Conservation (phyloP, 176 grass and related monocot species). For the Cocos nucifera region DNA sequence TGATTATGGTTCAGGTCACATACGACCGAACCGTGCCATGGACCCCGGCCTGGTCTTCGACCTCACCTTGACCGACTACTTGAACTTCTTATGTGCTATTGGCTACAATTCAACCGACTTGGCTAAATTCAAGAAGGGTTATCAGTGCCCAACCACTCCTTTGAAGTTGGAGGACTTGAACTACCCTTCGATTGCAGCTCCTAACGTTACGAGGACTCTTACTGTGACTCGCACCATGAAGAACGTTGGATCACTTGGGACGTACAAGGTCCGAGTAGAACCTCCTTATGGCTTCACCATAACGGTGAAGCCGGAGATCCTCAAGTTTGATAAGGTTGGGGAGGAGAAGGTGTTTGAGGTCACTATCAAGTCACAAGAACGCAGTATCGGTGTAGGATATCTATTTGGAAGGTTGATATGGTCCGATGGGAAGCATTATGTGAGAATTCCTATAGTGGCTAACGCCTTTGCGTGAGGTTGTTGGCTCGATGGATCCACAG, state of each 20-base stretch:
- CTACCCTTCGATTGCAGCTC: slow-evolving; percentile 63
- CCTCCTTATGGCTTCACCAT: slow-evolving; percentile 31
- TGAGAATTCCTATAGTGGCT: slow-evolving; percentile 48
- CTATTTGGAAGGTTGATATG: slow-evolving; percentile 60
- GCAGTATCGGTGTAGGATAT: slow-evolving; percentile 33
- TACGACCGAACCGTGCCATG: slow-evolving; percentile 51
- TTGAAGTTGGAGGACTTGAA: slow-evolving; percentile 52
- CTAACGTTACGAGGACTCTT: slow-evolving; percentile 18
- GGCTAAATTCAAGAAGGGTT: slow-evolving; percentile 17
- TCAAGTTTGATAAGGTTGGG: slow-evolving; percentile 35
- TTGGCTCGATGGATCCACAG: neutral
- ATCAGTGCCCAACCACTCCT: slow-evolving; percentile 28
- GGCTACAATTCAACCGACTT: slow-evolving; percentile 20
- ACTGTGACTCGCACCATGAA: slow-evolving; percentile 43
- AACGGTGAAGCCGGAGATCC: slow-evolving; percentile 27
- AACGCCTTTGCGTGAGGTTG: slow-evolving; percentile 43
- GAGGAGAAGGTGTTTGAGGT: slow-evolving; percentile 52
- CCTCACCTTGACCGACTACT: slow-evolving; percentile 36
- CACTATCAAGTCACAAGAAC: slow-evolving; percentile 26
- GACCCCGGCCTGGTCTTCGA: slow-evolving; percentile 79
- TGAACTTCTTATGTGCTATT: slow-evolving; percentile 53
- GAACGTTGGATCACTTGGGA: slow-evolving; percentile 45
- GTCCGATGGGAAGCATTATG: slow-evolving; percentile 61
- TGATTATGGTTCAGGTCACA: slow-evolving; percentile 54
- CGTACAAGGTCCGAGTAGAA: slow-evolving; percentile 33